Base-by-base conservation (phyloP, 192 early-diverging fungal species). In the Thoreauomyces humboldtii region DNA sequence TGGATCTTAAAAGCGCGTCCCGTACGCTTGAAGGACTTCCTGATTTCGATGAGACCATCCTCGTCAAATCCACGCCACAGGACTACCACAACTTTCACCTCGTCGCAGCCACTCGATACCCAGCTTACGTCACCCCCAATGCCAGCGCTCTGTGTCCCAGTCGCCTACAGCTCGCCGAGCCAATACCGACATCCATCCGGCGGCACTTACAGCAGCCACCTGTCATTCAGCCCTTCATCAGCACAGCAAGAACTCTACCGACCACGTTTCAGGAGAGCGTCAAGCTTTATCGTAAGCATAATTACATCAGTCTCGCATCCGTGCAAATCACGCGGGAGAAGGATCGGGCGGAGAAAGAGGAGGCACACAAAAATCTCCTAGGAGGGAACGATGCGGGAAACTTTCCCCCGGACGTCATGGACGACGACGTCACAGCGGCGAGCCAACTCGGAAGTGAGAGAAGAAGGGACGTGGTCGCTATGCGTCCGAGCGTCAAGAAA, bases 51-150 rank as follows among this genome's bases (percentile, higher is more conserved):
- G 36, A 44, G 71, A 71, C 59, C 19, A 24, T 60, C 24, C 67
- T 60, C 37, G 67, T 77, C 17, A 91, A 90, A 70, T 71, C 84
- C 0, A 78, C 79, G 1, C 88, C 89, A 2, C 65, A 79, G 19
- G 90, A 92, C 55, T 76, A 85, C 42, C 69, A 81, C 29, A 64
- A 69, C 7, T 86, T 86, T 53, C 77, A 87, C 46, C 66, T 67
- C 2, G 78, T 86, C 41, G 76, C 76, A 34, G 75, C 78, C 0
- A 59, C 74, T 69, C 82, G 83, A 68, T 90, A 85, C 56, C 88
- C 86, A 17, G 76, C 79, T 9, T 89, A 81, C 73, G 74, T 71
- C 56, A 76, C 72, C 37, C 75, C 73, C 4, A 33, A 45, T 43
- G 46, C 69, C 19, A 34, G 37, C 14, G 25, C 35, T 14, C 33